Evolutionary conservation across 345 rosid species (phyloP), one percentile per base, ranked within the genome.

Genomic region (Eucalyptus curtisii): DNA sequence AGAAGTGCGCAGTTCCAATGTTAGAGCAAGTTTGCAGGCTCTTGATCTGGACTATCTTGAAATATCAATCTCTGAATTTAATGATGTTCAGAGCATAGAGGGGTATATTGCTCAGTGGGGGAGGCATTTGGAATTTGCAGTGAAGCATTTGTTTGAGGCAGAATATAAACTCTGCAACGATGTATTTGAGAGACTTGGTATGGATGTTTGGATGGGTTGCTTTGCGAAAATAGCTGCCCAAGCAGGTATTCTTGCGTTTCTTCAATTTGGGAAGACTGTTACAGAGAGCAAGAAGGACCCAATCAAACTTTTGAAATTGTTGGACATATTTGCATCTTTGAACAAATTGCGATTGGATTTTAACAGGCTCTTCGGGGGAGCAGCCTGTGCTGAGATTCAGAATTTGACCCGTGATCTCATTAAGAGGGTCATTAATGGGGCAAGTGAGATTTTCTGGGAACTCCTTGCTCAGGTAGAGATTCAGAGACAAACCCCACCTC

Each of bases 81-180:
- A 95, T 59, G 94, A 96, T 87, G 99, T 96, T 88, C 99, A 97
- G 93, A 95, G 96, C 92, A 98, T 98, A 89, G 99, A 98, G 88
- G 95, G 93, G 14, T 95, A 96, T 88, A 95, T 98, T 55, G 95
- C 94, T 17, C 97, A 95, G 88, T 98, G 99, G 99, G 99, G 99
- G 45, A 96, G 90, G 89, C 99, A 98, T 96, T 93, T 98, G 91
- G 99, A 97, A 94, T 98, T 98, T 93, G 99, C 99, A 2, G 99
- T 98, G 86, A 98, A 98, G 92, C 99, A 97, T 93, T 91, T 98
- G 92, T 95, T 98, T 59, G 99, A 98, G 92, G 99, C 97, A 4
- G 99, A 98, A 91, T 97, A 93, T 91, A 95, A 95, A 91, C 97
- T 98, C 86, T 97, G 99, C 85, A 96, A 93, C 53, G 99, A 98